phyloP scores from a whole-genome alignment of 2,329 filamentous ascomycete species.

The Fusarium dlaminii region DNA sequence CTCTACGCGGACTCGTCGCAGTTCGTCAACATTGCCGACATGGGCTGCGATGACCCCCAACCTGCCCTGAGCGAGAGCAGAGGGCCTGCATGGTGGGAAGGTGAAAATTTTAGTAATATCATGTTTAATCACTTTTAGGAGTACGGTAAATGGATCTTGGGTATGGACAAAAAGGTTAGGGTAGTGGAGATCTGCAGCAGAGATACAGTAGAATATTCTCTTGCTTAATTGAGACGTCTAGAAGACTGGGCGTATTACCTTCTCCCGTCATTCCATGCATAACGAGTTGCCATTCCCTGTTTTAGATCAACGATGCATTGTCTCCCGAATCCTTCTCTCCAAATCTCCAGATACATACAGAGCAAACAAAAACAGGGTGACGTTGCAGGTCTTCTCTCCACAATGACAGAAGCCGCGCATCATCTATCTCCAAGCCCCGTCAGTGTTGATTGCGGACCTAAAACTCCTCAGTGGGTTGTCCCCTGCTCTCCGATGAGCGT shows the following conservation, averaged over 20 bases:
- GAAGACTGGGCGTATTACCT: not conserved
- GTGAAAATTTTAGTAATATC: conserved; percentile 50
- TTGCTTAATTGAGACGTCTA: conserved; percentile 5
- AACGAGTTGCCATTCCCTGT: not conserved
- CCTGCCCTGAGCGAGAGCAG: conserved; percentile 34
- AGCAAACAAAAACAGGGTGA: not conserved
- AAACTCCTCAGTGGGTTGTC: not conserved
- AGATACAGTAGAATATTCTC: conserved; percentile 1
- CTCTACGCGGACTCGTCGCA: conserved; percentile 55
- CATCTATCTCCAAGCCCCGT: not conserved
- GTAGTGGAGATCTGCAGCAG: not conserved
- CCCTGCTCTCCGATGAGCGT: conserved; percentile 18
- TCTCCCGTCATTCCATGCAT: conserved; percentile 17
- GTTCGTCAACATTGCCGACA: conserved; percentile 50
- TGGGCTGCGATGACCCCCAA: conserved; percentile 47
- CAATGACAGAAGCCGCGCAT: conserved; percentile 6
- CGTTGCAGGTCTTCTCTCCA: not conserved
- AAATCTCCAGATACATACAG: not conserved
- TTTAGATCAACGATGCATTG: not conserved
- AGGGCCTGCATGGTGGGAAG: conserved; percentile 53
- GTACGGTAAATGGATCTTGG: not conserved
- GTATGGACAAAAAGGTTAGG: not conserved
- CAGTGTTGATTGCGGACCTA: conserved; percentile 7
- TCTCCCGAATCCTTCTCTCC: not conserved
- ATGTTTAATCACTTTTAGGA: conserved; percentile 52